A percentile compares a stretch with the other conserved stretches of the same genome.
Conservation (phyloP, 495 filamentous ascomycete genomes). For the Mycothermus thermophilus region DNA sequence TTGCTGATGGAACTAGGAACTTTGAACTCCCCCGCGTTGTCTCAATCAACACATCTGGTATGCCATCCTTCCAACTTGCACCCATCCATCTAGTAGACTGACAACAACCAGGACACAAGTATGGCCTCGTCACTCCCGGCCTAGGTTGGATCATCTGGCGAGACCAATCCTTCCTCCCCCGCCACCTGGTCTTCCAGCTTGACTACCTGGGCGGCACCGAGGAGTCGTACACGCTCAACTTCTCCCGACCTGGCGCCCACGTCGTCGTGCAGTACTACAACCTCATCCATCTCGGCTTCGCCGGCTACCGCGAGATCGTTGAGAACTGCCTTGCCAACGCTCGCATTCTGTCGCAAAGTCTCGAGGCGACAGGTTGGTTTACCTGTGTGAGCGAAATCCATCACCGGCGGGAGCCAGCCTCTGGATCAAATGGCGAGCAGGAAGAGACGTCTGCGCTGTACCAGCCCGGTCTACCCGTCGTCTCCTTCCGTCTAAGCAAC, state of each 20-base stretch:
- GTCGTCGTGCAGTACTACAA: conserved; percentile 68
- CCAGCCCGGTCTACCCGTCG: conserved; percentile 55
- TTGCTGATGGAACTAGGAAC: conserved; percentile 31
- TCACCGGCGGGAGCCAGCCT: conserved; percentile 12
- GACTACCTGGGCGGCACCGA: conserved; percentile 66
- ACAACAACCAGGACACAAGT: conserved; percentile 44
- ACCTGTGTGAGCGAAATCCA: conserved; percentile 59
- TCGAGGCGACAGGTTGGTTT: conserved; percentile 60
- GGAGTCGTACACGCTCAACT: conserved; percentile 62
- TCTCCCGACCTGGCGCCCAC: conserved; percentile 58
- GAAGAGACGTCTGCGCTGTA: conserved; percentile 46
- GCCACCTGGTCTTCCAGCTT: conserved; percentile 57
- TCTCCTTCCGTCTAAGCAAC: conserved; percentile 52
- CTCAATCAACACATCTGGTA: conserved; percentile 55
- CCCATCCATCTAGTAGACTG: background rate
- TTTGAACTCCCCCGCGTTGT: conserved; percentile 59
- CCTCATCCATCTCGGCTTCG: conserved; percentile 57
- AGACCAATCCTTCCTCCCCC: conserved; percentile 52
- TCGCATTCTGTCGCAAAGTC: conserved; percentile 48
- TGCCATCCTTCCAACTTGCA: background rate
- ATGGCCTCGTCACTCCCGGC: conserved; percentile 57
- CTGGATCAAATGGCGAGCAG: conserved; percentile 5
- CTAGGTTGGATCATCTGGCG: conserved; percentile 69
- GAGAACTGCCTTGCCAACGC: conserved; percentile 60
- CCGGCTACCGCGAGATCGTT: conserved; percentile 53